phyloP scores from a whole-genome alignment of 441 rosid species.

The Rhodomyrtus psidioides region DNA sequence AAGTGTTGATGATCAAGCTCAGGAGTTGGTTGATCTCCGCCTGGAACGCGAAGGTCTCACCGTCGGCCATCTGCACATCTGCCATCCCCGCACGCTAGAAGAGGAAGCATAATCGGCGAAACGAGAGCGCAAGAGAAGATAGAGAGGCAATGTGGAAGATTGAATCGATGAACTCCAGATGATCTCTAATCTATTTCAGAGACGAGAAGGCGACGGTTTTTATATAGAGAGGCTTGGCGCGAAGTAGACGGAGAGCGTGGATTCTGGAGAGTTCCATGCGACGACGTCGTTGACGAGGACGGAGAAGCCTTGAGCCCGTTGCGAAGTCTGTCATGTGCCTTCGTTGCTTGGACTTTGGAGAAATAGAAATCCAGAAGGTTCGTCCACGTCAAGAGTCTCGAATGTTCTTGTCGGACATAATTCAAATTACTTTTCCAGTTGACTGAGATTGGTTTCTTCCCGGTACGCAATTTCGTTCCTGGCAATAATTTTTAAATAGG shows the following conservation, averaged over 20 bases:
- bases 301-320: background rate
- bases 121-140: background rate
- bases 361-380: conserved; percentile 23
- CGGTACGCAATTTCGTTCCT: no score
- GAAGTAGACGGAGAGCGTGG: background rate
- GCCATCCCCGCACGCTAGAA: background rate
- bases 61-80: conserved; percentile 11
- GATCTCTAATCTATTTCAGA: background rate
- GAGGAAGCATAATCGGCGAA: background rate
- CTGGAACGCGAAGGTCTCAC: conserved; percentile 15
- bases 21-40: conserved; percentile 16
- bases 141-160: background rate
- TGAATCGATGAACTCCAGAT: background rate
- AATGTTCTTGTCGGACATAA: conserved; percentile 17
- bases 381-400: conserved; percentile 17
- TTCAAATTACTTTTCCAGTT: background rate
- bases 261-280: conserved; percentile 56
- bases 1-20: conserved; percentile 14
- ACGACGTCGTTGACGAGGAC: conserved; percentile 22
- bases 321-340: background rate
- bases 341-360: background rate
- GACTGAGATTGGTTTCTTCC: background rate
- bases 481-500: no score
- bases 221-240: background rate
- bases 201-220: background rate